Evolutionary conservation across 768 basidiomycete species (phyloP), one percentile per base, ranked within the genome.

Genomic region (Nidula microcarpa): DNA sequence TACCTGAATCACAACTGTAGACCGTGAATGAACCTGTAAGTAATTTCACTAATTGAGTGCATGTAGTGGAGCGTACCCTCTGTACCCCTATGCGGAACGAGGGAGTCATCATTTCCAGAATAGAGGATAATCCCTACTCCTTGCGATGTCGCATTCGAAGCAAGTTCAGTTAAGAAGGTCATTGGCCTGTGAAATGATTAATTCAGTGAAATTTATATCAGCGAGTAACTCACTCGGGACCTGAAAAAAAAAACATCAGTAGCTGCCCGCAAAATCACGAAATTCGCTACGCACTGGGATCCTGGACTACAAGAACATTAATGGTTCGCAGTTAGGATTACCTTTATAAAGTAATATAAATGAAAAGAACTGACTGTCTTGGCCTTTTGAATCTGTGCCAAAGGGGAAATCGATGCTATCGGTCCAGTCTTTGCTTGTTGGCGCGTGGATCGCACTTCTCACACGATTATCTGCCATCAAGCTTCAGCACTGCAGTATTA

Each of bases 61-160:
- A 23, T 23, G 23, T 23, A 23, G 23, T 23, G 23, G 23, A 23
- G 23, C 23, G 6, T 62, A 86, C 86, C 68, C 76, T 89, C 81
- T 35, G 84, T 81, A 11, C 85, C 79, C 30, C 75, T 70, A 59
- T 87, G 87, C 1, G 85, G 71, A 47, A 87, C 70, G 18, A 88
- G 78, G 6, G 81, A 70, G 63, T 89, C 87, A 55, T 87, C 82
- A 58, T 89, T 89, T 11, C 81, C 87, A 23, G 86, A 86, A 62
- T 70, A 87, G 13, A 88, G 64, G 8, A 87, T 68, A n/a, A 87
- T 66, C 1, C 71, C 68, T 23, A 89, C 65, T 23, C 72, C 65
- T 5, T 76, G 76, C 1, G 70, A 71, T 0, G 85, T 76, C 17
- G 81, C 79, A 55, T 88, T 88, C 10, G 81, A 76, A 4, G 86